Evolutionary conservation across 2,329 filamentous ascomycete species (phyloP), one percentile per base, ranked within the genome.

Genomic region (Chaetomium olivaceum): DNA sequence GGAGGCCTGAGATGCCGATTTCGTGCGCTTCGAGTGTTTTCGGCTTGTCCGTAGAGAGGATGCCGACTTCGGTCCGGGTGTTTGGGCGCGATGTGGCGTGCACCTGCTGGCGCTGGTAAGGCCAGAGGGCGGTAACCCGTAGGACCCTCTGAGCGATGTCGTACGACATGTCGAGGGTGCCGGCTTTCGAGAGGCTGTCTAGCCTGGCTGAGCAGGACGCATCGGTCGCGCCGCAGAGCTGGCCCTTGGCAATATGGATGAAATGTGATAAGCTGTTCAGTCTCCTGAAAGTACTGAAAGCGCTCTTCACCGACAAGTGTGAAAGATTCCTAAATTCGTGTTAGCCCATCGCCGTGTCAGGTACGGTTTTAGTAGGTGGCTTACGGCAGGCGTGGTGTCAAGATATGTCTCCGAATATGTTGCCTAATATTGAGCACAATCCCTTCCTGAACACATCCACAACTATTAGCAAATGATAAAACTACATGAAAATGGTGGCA

Each of bases 131-230:
- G 1, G 87, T 89, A 9, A 93, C 67, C 54, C 86, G 87, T 27
- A 94, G 76, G 1, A 85, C 80, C 70, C 89, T 85, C 1, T 89
- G 88, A 64, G 86, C 86, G 27, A 85, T 72, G 73, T 94, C 90
- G 75, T 88, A 94, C 65, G 93, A 91, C 54, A 97, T 80, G 75
- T 97, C 93, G 11, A 97, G 73, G 23, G 86, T 87, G 64, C 85
- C 83, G 8, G 89, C 90, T 1, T 79, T 79, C 60, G 76, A 73
- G 14, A 85, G 74, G 48, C 73, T 74, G 19, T 80, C 75, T 1
- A 84, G 77, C 39, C 81, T 78, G 1, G 79, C 72, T 21, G 78
- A 75, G 74, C 91, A 93, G 21, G 77, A 73, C 1, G 75, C 62
- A 67, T 85, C 80, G 9, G 74, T 72, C 1, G 75, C 68, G 1